A percentile compares a stretch with the other conserved stretches of the same genome.
Evolutionary conservation across 768 basidiomycete genomes (phyloP).

Genomic region (Collybia mongolica): DNA sequence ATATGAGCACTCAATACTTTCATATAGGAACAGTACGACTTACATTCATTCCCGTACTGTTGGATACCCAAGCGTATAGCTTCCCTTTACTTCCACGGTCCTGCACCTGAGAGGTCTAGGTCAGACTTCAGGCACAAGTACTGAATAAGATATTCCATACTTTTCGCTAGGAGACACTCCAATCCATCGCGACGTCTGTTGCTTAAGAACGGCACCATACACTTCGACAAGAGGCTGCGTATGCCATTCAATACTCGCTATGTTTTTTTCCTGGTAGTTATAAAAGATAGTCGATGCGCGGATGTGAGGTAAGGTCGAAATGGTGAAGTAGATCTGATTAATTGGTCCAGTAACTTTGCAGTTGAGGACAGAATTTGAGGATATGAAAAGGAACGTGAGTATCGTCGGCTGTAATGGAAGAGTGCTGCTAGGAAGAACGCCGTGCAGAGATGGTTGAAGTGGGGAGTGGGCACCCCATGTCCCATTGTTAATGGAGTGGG

Average conservation of each 20-base stretch:
- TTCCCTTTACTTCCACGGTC: conserved; percentile 37
- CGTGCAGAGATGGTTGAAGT: conserved; percentile 13
- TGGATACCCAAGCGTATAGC: conserved; percentile 38
- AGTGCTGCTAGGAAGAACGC: conserved; percentile 9
- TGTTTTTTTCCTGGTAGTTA: conserved; percentile 30
- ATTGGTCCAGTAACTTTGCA: conserved; percentile 43
- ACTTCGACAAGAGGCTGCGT: conserved; percentile 29
- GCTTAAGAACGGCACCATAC: conserved; percentile 29
- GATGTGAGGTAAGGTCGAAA: conserved; percentile 21
- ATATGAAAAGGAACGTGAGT: conserved; percentile 33
- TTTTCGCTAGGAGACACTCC: conserved; percentile 1
- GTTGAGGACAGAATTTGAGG: conserved; percentile 40
- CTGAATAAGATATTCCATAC: background rate
- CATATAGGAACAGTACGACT: conserved; percentile 2
- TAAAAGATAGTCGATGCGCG: conserved; percentile 36
- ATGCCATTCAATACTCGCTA: conserved; percentile 43
- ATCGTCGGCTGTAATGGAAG: background rate
- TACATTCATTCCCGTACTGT: conserved; percentile 23
- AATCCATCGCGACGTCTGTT: conserved; percentile 38
- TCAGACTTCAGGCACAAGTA: background rate
- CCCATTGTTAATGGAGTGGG: conserved; percentile 13
- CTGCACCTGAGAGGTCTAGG: conserved; percentile 25
- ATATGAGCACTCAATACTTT: background rate
- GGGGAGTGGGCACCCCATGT: conserved; percentile 12
- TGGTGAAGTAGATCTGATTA: conserved; percentile 38